Evolutionary conservation across 1,139 yeast genomes (phyloP), one percentile per base, ranked within the genome.

Genomic region (Candida tetrigidarum): DNA sequence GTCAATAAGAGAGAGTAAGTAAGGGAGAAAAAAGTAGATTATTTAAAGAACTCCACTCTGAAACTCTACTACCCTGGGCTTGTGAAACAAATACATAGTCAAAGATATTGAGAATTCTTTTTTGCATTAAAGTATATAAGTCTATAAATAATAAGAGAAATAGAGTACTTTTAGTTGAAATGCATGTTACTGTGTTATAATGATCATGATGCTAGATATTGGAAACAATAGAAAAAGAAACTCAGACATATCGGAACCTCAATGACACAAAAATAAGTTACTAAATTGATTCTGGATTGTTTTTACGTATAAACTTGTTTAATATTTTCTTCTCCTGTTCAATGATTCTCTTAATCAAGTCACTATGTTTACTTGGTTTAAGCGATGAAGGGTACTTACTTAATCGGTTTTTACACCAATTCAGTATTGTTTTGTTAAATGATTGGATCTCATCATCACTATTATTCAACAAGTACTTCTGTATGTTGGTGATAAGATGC

Each of bases 331-430:
- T 50, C 32, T 63, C 69, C 36, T 55, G 58, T 2, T 42, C 37
- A 8, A 59, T 49, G n/a, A 63, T 27, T n/a, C 38, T 33, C 3
- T 30, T 35, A 9, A 51, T 53, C 8, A 47, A 46, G 12, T 48
- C 44, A n/a, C 29, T 16, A 37, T 59, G 50, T 5, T 41, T 37
- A 20, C 54, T 50, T 5, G 46, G 30, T 5, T 37, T 22, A 11
- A 29, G 25, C 12, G 35, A 29, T 11, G 36, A 28, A 6, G 53
- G 50, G 47, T 63, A 65, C 27, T 48, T 39, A 1, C 39, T 47
- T 16, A 62, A 46, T 42, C 63, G 54, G 29, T 54, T 50, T 28
- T 50, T 41, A 32, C 65, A 59, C 67, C 70, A 64, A 16, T 42
- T 39, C 30, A 46, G 49, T 20, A 65, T 47, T 5, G 58, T 42